Conservation (phyloP, 169 alveolate species). For the Cryptosporidium baileyi region DNA sequence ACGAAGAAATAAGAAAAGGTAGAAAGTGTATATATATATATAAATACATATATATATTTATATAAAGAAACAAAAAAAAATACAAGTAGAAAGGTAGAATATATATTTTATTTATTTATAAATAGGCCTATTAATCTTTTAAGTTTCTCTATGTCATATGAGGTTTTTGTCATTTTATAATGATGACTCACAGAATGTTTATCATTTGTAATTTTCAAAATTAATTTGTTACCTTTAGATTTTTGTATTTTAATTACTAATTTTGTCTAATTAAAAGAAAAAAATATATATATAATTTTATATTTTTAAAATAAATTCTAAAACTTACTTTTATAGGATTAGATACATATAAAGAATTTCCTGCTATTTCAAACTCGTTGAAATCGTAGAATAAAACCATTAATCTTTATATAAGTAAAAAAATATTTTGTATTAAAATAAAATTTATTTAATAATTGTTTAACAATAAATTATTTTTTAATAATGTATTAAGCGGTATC, state of each 20-base stretch:
- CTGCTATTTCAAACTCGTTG: slow-evolving; percentile 36
- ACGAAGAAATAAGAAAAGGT: too few species aligned
- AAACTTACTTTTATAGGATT: slow-evolving; percentile 47
- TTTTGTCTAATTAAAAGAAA: neutral
- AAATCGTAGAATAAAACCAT: slow-evolving; percentile 47
- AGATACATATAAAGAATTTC: neutral
- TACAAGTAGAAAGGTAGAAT: neutral
- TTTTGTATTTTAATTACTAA: slow-evolving; percentile 30
- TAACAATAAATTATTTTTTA: too few species aligned
- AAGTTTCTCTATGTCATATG: slow-evolving; percentile 35
- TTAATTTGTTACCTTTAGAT: slow-evolving; percentile 36
- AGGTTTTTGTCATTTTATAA: slow-evolving; percentile 15
- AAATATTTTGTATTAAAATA: too few species aligned
- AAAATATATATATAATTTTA: neutral
- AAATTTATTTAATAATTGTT: too few species aligned
- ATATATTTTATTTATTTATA: neutral
- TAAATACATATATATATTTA: too few species aligned
- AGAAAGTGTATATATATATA: too few species aligned
- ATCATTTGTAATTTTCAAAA: slow-evolving; percentile 32
- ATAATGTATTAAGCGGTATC: too few species aligned
- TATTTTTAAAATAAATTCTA: neutral
- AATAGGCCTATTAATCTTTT: slow-evolving; percentile 3
- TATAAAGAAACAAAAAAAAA: too few species aligned
- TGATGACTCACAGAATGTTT: slow-evolving; percentile 41
- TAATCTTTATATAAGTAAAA: too few species aligned